phyloP scores from a whole-genome alignment of 495 filamentous ascomycete genomes.

The Podospora pseudopauciseta region DNA sequence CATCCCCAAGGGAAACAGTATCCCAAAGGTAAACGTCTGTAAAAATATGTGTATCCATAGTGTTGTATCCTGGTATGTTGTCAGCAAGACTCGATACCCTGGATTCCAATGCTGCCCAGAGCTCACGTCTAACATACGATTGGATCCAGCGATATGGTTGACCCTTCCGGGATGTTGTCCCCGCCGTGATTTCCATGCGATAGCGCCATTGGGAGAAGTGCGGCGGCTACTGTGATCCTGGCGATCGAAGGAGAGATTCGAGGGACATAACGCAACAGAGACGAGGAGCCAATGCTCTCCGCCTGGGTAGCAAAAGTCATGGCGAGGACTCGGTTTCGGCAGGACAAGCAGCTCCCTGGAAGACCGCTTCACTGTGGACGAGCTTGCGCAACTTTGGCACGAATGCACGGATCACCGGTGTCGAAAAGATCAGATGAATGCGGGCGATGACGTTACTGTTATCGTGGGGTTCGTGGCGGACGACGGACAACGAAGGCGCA shows the following conservation, averaged over 20 bases:
- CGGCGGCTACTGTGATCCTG: slow-evolving; percentile 19
- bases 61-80: slow-evolving; percentile 60
- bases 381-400: background rate
- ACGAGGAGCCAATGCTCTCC: slow-evolving; percentile 10
- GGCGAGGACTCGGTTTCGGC: slow-evolving; percentile 21
- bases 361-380: background rate
- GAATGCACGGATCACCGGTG: background rate
- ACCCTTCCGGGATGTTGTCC: slow-evolving; percentile 70
- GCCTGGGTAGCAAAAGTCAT: slow-evolving; percentile 18
- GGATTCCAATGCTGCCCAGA: background rate
- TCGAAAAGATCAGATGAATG: background rate
- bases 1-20: slow-evolving; percentile 93
- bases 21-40: slow-evolving; percentile 82
- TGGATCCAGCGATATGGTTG: slow-evolving; percentile 73
- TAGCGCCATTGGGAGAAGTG: slow-evolving; percentile 38
- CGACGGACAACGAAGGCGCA: background rate
- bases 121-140: slow-evolving; percentile 58
- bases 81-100: slow-evolving; percentile 20
- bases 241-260: slow-evolving; percentile 16
- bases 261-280: slow-evolving; percentile 6
- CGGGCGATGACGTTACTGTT: slow-evolving; percentile 1
- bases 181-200: slow-evolving; percentile 72
- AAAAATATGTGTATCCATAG: slow-evolving; percentile 92
- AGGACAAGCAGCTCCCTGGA: slow-evolving; percentile 10
- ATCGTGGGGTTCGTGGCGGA: background rate